Conservation (phyloP, 352 stramenopile species). For the Phytopythium helicoides region DNA sequence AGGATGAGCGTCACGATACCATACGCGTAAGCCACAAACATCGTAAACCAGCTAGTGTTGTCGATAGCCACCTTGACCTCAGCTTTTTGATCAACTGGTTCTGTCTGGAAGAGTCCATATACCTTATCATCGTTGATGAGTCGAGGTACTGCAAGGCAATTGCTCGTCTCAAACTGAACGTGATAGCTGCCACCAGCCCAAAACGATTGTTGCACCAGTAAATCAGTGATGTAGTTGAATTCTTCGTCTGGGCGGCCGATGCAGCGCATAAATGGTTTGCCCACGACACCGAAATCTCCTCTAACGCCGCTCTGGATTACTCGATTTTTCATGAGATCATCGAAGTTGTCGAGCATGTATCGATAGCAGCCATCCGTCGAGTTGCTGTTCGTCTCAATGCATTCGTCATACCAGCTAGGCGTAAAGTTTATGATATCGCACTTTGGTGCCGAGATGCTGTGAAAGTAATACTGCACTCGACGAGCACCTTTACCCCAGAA, state of each 20-base stretch:
- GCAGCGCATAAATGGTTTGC: conserved; percentile 52
- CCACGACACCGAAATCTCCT: conserved; percentile 37
- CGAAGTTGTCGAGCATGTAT: conserved; percentile 58
- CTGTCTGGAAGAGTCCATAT: conserved; percentile 44
- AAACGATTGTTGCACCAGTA: conserved; percentile 55
- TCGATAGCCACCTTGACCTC: conserved; percentile 45
- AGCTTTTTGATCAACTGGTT: conserved; percentile 32
- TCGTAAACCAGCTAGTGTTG: conserved; percentile 36
- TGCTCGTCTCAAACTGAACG: conserved; percentile 55
- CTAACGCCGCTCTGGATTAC: conserved; percentile 33
- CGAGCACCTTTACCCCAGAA: conserved; percentile 40
- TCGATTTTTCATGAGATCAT: conserved; percentile 25
- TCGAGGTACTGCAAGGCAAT: conserved; percentile 38
- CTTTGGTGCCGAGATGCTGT: conserved; percentile 40
- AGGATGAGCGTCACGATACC: conserved; percentile 47
- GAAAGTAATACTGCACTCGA: conserved; percentile 33
- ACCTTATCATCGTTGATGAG: conserved; percentile 37
- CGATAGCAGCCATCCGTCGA: conserved; percentile 26
- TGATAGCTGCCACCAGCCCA: conserved; percentile 51
- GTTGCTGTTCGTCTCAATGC: conserved; percentile 23
- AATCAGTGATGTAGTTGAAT: conserved; percentile 60
- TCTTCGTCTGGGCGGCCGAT: conserved; percentile 25
- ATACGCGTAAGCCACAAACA: conserved; percentile 37
- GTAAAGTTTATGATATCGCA: conserved; percentile 44
- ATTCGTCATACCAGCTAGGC: conserved; percentile 37